Conservation (phyloP, 2,329 filamentous ascomycete species). For the Sclerotiophoma versabilis region DNA sequence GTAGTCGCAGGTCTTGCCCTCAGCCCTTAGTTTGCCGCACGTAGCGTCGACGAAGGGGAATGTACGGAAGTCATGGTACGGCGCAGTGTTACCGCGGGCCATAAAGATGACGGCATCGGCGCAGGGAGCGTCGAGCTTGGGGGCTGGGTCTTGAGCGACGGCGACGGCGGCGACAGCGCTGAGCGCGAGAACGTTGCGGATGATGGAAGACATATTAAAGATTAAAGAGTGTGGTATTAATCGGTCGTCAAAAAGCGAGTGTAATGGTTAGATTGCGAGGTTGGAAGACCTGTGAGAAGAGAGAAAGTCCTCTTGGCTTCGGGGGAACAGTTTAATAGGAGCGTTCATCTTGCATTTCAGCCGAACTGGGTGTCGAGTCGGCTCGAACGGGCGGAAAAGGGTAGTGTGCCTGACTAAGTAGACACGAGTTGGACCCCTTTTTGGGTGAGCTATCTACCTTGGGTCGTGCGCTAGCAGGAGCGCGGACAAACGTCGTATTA, state of each 20-base stretch:
- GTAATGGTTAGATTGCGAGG: constrained; percentile 31
- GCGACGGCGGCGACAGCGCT: constrained; percentile 34
- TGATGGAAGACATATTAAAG: constrained; percentile 37
- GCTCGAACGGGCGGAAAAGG: constrained; percentile 26
- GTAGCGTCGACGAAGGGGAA: constrained; percentile 30
- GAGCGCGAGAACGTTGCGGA: constrained; percentile 30
- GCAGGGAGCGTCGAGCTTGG: constrained; percentile 35
- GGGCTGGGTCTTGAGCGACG: constrained; percentile 38
- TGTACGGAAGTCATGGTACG: constrained; percentile 33
- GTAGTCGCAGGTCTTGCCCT: constrained; percentile 35
- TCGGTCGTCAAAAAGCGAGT: constrained; percentile 28
- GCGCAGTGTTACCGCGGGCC: constrained; percentile 34
- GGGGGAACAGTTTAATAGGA: constrained; percentile 29
- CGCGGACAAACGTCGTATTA: constrained; percentile 29
- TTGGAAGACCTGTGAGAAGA: constrained; percentile 30
- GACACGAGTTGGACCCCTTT: constrained; percentile 27
- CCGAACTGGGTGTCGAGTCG: constrained; percentile 21
- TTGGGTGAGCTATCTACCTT: constrained; percentile 29
- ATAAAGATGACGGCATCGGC: constrained; percentile 32
- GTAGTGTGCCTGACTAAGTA: constrained; percentile 29
- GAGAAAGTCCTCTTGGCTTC: constrained; percentile 26
- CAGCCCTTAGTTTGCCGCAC: constrained; percentile 29
- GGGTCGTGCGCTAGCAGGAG: constrained; percentile 26
- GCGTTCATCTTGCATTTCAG: constrained; percentile 23
- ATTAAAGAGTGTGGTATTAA: constrained; percentile 32